Conservation (phyloP, 1,284 basidiomycete genomes). For the Tilletia caries region DNA sequence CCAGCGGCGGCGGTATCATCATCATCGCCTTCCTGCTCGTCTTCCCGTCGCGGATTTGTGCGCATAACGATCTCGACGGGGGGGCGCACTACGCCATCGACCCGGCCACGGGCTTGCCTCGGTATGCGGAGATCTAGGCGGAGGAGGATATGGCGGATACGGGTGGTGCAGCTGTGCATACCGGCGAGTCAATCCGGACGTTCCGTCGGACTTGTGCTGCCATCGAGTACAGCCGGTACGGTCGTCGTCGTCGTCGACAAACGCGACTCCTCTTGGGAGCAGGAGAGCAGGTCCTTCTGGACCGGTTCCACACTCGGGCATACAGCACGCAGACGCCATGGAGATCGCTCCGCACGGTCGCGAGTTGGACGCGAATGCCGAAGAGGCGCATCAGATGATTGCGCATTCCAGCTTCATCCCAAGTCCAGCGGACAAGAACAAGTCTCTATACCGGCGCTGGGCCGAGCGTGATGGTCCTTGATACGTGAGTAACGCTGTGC, state of each 20-base stretch:
- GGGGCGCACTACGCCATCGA: neutral
- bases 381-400: conserved; percentile 1
- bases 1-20: too few relatives aligned
- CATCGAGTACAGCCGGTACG: too few relatives aligned
- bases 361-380: neutral
- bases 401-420: neutral
- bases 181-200: too few relatives aligned
- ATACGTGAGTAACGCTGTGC: neutral
- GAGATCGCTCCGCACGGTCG: neutral
- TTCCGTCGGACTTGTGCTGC: neutral
- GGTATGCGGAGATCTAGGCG: neutral
- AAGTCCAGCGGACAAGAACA: neutral
- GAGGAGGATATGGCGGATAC: neutral
- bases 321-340: neutral
- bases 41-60: too few relatives aligned
- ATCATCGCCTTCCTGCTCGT: too few relatives aligned
- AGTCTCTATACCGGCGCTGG: neutral
- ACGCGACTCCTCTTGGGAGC: too few relatives aligned
- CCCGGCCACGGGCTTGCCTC: neutral
- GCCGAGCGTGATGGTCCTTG: neutral
- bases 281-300: too few relatives aligned
- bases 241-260: too few relatives aligned
- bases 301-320: too few relatives aligned
- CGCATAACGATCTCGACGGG: neutral
- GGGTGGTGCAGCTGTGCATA: too few relatives aligned